Evolutionary conservation across 2,329 filamentous ascomycete genomes (phyloP).

Genomic region (Colletotrichum tropicale): DNA sequence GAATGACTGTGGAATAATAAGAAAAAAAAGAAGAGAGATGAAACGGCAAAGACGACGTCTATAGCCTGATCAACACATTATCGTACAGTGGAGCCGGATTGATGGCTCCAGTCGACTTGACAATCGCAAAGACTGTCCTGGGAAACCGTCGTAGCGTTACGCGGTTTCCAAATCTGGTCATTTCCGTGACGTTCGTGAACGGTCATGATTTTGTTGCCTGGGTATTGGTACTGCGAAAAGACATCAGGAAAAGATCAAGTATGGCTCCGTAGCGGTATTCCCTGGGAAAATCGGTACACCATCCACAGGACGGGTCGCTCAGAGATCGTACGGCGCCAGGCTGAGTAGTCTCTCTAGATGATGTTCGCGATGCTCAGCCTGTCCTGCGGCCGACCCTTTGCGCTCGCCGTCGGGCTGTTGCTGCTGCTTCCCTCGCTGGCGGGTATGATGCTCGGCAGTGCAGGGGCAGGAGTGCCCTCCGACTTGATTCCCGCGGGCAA

Average conservation of each 20-base stretch:
- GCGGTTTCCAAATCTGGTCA: neutral
- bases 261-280: neutral
- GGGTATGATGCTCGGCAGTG: slow-evolving; percentile 19
- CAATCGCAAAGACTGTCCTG: neutral
- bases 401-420: slow-evolving; percentile 30
- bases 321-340: neutral
- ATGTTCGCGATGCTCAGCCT: slow-evolving; percentile 50
- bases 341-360: slow-evolving; percentile 33
- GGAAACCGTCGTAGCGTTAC: neutral
- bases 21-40: neutral
- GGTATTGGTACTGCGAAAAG: neutral
- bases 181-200: slow-evolving; percentile 10
- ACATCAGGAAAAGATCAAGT: neutral
- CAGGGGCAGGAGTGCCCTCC: slow-evolving; percentile 32
- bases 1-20: neutral
- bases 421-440: slow-evolving; percentile 26
- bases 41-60: neutral
- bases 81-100: neutral
- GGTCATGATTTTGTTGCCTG: slow-evolving; percentile 8
- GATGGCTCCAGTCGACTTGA: neutral
- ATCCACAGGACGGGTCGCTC: neutral
- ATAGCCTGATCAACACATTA: slow-evolving; percentile 5
- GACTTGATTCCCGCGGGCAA: slow-evolving; percentile 39
- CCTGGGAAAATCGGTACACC: neutral
- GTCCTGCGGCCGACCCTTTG: slow-evolving; percentile 29